Evolutionary conservation across 164 flowering plant genomes (phyloP).

Genomic region (Umbilicus rupestris): DNA sequence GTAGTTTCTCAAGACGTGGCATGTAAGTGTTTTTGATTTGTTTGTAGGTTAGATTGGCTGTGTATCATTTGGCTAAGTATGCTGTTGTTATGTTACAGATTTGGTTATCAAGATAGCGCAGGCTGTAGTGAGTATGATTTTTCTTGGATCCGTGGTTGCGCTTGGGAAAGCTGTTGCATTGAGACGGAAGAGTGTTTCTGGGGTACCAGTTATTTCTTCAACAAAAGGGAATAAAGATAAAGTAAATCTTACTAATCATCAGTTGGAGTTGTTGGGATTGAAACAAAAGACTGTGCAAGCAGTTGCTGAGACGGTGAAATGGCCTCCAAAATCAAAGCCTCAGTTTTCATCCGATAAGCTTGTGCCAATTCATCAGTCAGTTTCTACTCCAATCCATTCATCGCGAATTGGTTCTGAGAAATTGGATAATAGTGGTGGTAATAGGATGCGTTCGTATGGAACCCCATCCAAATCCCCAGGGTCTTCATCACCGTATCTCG

Average conservation of each 20-base stretch:
- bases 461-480: constrained; percentile 46
- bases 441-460: constrained; percentile 24
- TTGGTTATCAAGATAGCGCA: constrained; percentile 28
- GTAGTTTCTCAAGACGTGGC: constrained; percentile 38
- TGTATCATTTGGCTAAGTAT: background rate
- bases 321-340: constrained; percentile 56
- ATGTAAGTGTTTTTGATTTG: constrained; percentile 37
- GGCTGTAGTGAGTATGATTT: constrained; percentile 30
- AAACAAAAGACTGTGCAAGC: constrained; percentile 34
- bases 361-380: constrained; percentile 70
- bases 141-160: constrained; percentile 50
- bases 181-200: constrained; percentile 24
- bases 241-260: constrained; percentile 43
- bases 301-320: constrained; percentile 36
- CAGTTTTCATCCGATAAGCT: constrained; percentile 29
- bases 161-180: constrained; percentile 44
- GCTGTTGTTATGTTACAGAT: constrained; percentile 33
- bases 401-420: constrained; percentile 34
- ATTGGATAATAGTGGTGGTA: constrained; percentile 32
- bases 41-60: background rate
- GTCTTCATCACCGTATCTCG: constrained; percentile 53
- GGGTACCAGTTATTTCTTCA: constrained; percentile 19
- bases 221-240: constrained; percentile 34
- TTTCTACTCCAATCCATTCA: constrained; percentile 28
- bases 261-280: constrained; percentile 59